phyloP scores from a whole-genome alignment of 2,329 filamentous ascomycete species.

The Colletotrichum lentis region DNA sequence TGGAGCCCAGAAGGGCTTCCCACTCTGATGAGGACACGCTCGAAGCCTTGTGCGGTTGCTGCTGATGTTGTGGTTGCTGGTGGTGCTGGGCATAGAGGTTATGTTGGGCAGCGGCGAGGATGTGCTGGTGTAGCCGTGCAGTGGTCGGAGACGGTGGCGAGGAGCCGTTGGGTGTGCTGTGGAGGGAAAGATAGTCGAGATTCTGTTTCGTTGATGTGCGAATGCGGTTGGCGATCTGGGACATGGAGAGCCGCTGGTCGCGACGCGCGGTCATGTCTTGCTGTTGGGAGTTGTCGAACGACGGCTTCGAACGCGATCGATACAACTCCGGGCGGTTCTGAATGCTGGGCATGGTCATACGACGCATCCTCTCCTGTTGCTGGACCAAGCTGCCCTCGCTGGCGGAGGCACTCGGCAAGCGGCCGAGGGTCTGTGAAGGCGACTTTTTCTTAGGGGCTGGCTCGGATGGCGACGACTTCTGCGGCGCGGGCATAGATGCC shows the following conservation, averaged over 20 bases:
- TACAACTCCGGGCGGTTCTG: slow-evolving; percentile 50
- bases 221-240: slow-evolving; percentile 51
- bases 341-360: slow-evolving; percentile 62
- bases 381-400: slow-evolving; percentile 63
- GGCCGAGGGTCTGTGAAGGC: slow-evolving; percentile 50
- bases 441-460: slow-evolving; percentile 50
- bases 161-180: slow-evolving; percentile 55
- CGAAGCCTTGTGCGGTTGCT: slow-evolving; percentile 48
- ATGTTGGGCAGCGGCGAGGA: slow-evolving; percentile 41
- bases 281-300: slow-evolving; percentile 56
- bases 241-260: slow-evolving; percentile 59
- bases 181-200: slow-evolving; percentile 67
- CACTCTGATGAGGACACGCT: slow-evolving; percentile 74
- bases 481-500: slow-evolving; percentile 50
- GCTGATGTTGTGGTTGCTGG: slow-evolving; percentile 32
- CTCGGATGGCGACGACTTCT: slow-evolving; percentile 47
- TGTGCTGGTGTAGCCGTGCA: slow-evolving; percentile 51
- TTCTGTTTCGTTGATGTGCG: slow-evolving; percentile 53
- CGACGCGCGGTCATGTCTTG: slow-evolving; percentile 53
- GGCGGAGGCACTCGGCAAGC: slow-evolving; percentile 53
- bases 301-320: slow-evolving; percentile 55
- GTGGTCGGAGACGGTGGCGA: slow-evolving; percentile 60
- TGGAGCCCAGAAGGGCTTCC: slow-evolving; percentile 81
- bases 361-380: slow-evolving; percentile 66
- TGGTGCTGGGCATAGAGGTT: slow-evolving; percentile 48